Percentiles rank a stretch among this genome's conserved stretches.
phyloP scores from a whole-genome alignment of 2,329 filamentous ascomycete species.

The Colletotrichum theobromicola region DNA sequence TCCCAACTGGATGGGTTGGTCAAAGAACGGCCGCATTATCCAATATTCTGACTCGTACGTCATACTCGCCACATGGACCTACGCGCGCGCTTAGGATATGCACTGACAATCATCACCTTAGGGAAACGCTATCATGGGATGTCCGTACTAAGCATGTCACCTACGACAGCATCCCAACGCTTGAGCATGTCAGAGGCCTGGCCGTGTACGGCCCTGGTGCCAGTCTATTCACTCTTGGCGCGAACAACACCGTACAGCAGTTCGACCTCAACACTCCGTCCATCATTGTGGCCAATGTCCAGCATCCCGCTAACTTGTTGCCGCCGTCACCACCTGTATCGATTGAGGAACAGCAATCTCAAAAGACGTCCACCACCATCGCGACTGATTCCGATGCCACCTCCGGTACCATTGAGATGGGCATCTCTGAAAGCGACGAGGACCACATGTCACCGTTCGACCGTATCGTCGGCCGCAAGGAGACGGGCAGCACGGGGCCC shows the following conservation, averaged over 20 bases:
- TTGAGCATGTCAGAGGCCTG: slow-evolving; percentile 80
- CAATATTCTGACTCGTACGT: slow-evolving; percentile 86
- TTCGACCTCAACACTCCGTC: slow-evolving; percentile 89
- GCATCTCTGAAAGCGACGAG: slow-evolving; percentile 76
- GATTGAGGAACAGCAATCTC: slow-evolving; percentile 71
- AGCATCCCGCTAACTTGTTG: slow-evolving; percentile 80
- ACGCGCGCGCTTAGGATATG: slow-evolving; percentile 53
- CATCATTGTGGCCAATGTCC: slow-evolving; percentile 82
- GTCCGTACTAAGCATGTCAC: slow-evolving; percentile 97
- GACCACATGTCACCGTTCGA: slow-evolving; percentile 78
- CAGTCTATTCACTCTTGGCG: slow-evolving; percentile 88
- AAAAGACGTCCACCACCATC: slow-evolving; percentile 52
- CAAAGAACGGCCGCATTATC: slow-evolving; percentile 94
- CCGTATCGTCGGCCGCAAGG: slow-evolving; percentile 75
- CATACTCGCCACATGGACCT: slow-evolving; percentile 30
- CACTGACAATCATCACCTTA: slow-evolving; percentile 40
- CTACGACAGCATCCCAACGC: slow-evolving; percentile 84
- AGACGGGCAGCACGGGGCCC: slow-evolving; percentile 56
- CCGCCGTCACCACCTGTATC: slow-evolving; percentile 85
- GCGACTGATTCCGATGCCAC: slow-evolving; percentile 58
- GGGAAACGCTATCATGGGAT: slow-evolving; percentile 94
- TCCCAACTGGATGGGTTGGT: slow-evolving; percentile 97
- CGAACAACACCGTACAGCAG: slow-evolving; percentile 89
- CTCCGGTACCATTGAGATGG: slow-evolving; percentile 60
- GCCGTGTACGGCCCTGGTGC: slow-evolving; percentile 90